Evolutionary conservation across 2,329 filamentous ascomycete genomes (phyloP), one percentile per base, ranked within the genome.

Genomic region (Beauveria australis): DNA sequence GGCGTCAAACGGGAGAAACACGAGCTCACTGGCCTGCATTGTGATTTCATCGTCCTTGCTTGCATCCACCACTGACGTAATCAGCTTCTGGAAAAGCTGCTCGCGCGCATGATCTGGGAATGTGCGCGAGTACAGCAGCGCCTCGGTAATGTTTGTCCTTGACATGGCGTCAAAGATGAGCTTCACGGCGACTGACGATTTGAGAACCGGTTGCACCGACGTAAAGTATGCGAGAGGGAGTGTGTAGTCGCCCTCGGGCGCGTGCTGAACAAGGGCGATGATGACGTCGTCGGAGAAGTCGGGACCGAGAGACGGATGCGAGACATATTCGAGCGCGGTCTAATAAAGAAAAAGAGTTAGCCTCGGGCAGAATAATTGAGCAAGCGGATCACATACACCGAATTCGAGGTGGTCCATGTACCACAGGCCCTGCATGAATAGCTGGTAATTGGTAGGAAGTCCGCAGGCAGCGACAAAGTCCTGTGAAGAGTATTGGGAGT

Each of bases 231-330:
- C 87, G 30, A 94, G 79, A 0, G 89, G 82, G 2, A 92, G 79
- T 28, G 76, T 80, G 67, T 84, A 82, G 69, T 91, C 86, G 61
- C 80, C 75, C 47, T 79, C 75, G 43, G 81, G 74, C 24, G 85
- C 79, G 64, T 85, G 81, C 43, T 82, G 80, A 56, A 90, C 83
- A 5, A 94, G 81, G 5, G 82, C 81, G 28, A 82, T 81, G 66
- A 94, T 80, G 57, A 95, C 92, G 63, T 95, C 89, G 73, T 94
- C 90, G 61, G 89, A 83, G 68, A 94, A 95, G 59, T 91, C 91
- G 41, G 89, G 86, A 22, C 88, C 85, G 5, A 95, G 80, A 1
- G 88, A 90, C 0, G 91, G 91, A 67, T 94, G 88, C 4, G 89
- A 87, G 16, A 96, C 82, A 70, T 88, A 86, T 66, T 91, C 86